Percentiles rank a stretch among this genome's conserved stretches.
Conservation (phyloP, 495 filamentous ascomycete species). For the Penicillium chermesinum region DNA sequence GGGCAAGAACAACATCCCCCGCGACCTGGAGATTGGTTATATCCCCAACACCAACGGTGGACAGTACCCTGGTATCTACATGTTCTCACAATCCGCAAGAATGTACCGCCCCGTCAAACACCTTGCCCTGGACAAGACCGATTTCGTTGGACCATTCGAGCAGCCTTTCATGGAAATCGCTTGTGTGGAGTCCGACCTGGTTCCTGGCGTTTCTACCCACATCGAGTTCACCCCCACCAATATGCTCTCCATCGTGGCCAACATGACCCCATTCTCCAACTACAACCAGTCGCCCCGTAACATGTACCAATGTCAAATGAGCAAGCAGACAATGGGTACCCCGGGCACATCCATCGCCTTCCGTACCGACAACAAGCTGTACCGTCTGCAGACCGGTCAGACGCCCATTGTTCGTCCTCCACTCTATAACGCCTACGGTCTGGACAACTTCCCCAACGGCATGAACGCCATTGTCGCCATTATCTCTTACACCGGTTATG, state of each 20-base stretch:
- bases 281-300: constrained; percentile 98
- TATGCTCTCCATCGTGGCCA: constrained; percentile 94
- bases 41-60: constrained; percentile 81
- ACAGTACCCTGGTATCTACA: constrained; percentile 92
- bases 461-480: constrained; percentile 95
- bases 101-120: constrained; percentile 94
- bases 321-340: constrained; percentile 98
- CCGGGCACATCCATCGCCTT: constrained; percentile 80
- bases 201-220: constrained; percentile 82
- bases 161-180: constrained; percentile 99
- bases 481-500: constrained; percentile 97
- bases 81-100: constrained; percentile 76
- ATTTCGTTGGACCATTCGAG: constrained; percentile 88
- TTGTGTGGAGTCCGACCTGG: constrained; percentile 74
- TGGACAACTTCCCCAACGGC: constrained; percentile 99
- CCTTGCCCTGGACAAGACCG: constrained; percentile 73
- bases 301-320: constrained; percentile 99
- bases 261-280: constrained; percentile 98
- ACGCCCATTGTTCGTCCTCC: constrained; percentile 90
- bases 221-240: constrained; percentile 94
- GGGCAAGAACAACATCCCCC: constrained; percentile 75
- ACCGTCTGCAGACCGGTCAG: constrained; percentile 91
- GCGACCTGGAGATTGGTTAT: constrained; percentile 85
- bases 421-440: constrained; percentile 89
- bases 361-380: constrained; percentile 95